Conservation (phyloP, 148 eudicot species). For the Amaranthus hypochondriacus region DNA sequence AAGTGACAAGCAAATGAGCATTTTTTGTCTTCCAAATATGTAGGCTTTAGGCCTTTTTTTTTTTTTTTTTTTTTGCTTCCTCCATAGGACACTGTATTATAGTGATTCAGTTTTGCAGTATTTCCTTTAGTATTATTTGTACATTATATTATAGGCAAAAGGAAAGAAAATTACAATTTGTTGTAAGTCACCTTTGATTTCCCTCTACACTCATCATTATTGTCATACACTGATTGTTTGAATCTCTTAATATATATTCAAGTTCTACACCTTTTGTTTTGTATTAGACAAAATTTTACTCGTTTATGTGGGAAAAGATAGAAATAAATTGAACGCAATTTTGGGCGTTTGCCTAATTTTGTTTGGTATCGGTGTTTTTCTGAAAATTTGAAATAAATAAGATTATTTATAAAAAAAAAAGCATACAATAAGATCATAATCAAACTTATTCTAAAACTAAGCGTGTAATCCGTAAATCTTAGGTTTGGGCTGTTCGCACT, state of each 20-base stretch:
- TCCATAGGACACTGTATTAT: conserved; percentile 26
- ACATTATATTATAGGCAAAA: conserved; percentile 25
- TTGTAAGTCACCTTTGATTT: conserved; percentile 13
- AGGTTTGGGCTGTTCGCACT: too few relatives aligned
- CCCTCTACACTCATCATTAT: not conserved
- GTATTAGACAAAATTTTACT: too few relatives aligned
- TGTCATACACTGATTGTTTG: not conserved
- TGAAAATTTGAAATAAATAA: too few relatives aligned
- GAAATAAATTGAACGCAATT: too few relatives aligned
- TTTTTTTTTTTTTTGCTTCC: conserved; percentile 10
- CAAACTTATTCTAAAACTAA: too few relatives aligned
- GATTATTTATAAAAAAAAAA: too few relatives aligned
- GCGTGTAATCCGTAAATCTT: too few relatives aligned
- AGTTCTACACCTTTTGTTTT: too few relatives aligned
- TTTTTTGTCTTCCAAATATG: conserved; percentile 5
- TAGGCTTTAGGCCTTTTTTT: conserved; percentile 23
- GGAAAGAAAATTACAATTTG: conserved; percentile 17
- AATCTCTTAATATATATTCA: not conserved
- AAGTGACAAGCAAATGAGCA: conserved; percentile 3
- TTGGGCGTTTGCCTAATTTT: too few relatives aligned
- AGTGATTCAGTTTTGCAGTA: conserved; percentile 21
- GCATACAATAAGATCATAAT: too few relatives aligned
- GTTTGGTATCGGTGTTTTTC: too few relatives aligned
- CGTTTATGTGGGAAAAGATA: too few relatives aligned
- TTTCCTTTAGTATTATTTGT: conserved; percentile 17